phyloP scores from a whole-genome alignment of 2,329 filamentous ascomycete species.

The Talaromyces sp. region DNA sequence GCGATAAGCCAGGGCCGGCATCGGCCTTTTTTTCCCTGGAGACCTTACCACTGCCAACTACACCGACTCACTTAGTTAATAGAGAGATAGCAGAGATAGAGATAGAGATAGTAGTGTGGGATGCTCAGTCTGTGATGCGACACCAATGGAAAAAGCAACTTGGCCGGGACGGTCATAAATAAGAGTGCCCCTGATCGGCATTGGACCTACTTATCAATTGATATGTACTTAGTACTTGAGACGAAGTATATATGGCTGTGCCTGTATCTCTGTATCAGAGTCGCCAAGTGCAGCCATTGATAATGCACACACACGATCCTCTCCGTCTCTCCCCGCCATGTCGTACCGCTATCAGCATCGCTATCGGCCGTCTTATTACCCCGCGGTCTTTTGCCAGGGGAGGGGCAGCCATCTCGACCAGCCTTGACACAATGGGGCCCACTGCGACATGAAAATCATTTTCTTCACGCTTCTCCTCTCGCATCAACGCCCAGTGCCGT shows the following conservation, averaged over 20 bases:
- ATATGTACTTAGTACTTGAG: no score
- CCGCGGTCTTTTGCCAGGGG: neutral
- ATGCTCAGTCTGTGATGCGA: neutral
- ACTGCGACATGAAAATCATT: no score
- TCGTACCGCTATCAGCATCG: neutral
- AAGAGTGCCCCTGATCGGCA: neutral
- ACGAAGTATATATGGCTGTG: no score
- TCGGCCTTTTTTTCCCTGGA: neutral
- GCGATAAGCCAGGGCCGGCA: neutral
- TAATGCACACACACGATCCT: no score
- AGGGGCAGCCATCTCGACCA: neutral
- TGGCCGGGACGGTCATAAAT: neutral
- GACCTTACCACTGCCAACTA: no score
- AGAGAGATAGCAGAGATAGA: neutral
- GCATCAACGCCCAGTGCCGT: no score
- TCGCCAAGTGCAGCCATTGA: no score
- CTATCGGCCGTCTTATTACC: neutral
- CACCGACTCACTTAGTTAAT: neutral
- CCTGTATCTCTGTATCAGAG: no score
- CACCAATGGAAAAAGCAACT: neutral
- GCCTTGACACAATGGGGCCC: no score
- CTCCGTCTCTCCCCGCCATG: neutral
- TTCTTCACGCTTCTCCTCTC: no score
- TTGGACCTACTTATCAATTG: neutral
- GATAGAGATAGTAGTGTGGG: neutral